Percentiles rank a stretch among this genome's conserved stretches.
These are phyloP conservation scores for Zanthoxylum bungeanum DNA, from an alignment of 345 rosid genomes.

Conservation along the genomic window DNA sequence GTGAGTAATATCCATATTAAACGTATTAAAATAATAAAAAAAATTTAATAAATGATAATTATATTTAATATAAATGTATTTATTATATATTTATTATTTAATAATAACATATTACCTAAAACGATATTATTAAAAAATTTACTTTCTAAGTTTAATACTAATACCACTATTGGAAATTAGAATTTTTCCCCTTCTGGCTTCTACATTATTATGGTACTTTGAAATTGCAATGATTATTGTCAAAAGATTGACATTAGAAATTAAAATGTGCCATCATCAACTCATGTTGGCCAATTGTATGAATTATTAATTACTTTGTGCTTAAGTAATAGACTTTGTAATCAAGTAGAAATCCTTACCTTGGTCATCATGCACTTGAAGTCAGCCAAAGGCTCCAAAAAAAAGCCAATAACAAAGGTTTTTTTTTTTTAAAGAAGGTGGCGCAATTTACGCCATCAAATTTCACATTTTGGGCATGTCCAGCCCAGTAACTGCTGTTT, in stretches of 20 bases:
- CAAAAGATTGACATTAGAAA: neutral
- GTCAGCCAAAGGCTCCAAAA: neutral
- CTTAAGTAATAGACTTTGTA: neutral
- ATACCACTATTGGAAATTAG: no score
- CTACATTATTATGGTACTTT: neutral
- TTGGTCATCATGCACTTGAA: neutral
- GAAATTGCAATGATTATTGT: neutral
- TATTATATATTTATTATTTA: no score
- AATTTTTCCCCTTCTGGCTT: no score
- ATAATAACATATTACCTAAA: no score
- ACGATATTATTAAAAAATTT: no score
- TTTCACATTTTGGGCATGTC: neutral
- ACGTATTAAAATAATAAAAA: no score
- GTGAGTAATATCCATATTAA: no score
- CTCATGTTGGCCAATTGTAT: neutral
- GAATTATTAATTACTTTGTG: neutral
- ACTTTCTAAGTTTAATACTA: no score
- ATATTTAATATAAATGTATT: no score
- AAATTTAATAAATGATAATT: no score
- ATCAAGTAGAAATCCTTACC: neutral
- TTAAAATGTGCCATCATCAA: neutral
- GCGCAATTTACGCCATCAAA: constrained; percentile 8
- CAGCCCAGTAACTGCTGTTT: no score
- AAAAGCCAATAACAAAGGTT: neutral
- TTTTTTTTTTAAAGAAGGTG: neutral